These are phyloP conservation scores for Mortierella sp. DNA, from an alignment of 371 early-diverging fungal species.

Conservation along the genomic window DNA sequence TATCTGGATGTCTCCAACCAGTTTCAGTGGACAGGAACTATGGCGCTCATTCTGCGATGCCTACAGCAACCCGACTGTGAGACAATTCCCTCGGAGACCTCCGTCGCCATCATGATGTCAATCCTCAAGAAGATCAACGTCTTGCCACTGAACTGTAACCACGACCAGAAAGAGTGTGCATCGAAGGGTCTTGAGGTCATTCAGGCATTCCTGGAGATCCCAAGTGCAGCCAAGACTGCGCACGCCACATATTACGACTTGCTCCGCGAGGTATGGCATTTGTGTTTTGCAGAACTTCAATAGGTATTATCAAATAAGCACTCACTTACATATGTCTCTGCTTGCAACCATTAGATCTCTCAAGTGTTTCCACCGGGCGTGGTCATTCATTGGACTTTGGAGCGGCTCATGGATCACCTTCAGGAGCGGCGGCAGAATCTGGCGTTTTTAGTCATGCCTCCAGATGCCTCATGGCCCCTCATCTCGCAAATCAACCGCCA, in stretches of 20 bases:
- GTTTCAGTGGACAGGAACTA: constrained; percentile 53
- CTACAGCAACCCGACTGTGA: constrained; percentile 55
- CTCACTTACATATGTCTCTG: background rate
- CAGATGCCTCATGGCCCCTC: constrained; percentile 86
- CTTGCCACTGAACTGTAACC: constrained; percentile 39
- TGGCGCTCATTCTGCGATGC: constrained; percentile 48
- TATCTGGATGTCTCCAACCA: constrained; percentile 53
- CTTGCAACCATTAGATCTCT: constrained; percentile 25
- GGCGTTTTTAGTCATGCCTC: constrained; percentile 75
- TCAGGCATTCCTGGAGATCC: constrained; percentile 46
- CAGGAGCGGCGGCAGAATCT: constrained; percentile 69
- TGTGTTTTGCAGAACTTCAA: background rate
- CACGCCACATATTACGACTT: constrained; percentile 57
- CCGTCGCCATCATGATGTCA: constrained; percentile 43
- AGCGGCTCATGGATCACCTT: constrained; percentile 71
- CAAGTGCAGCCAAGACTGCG: constrained; percentile 38
- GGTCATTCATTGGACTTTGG: constrained; percentile 76
- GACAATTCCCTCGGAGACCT: constrained; percentile 45
- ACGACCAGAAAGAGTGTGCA: constrained; percentile 52
- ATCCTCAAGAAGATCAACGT: constrained; percentile 55
- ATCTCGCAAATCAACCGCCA: constrained; percentile 83
- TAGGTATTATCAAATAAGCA: too few species aligned
- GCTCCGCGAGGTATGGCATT: constrained; percentile 45
- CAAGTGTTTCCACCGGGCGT: constrained; percentile 57
- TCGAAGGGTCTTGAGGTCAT: constrained; percentile 53